Conservation (phyloP, 1,139 yeast species). For the Yamadazyma oceani region DNA sequence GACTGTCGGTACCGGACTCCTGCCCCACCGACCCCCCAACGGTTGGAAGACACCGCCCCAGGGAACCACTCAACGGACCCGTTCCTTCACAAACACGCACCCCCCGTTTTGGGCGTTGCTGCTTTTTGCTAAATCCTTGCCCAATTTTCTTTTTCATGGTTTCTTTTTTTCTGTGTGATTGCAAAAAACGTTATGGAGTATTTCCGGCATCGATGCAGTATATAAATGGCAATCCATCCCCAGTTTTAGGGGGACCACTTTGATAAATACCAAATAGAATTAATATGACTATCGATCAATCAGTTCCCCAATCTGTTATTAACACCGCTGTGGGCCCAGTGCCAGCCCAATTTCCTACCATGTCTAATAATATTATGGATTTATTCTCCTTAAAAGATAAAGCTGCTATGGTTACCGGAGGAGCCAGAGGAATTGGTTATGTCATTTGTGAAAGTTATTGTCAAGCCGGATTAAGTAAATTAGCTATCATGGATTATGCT, state of each 20-base stretch:
- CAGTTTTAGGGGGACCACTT: too few relatives aligned
- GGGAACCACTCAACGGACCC: too few relatives aligned
- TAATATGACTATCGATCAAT: conserved; percentile 21
- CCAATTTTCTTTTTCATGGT: not conserved
- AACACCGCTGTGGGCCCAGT: conserved; percentile 41
- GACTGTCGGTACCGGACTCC: too few relatives aligned
- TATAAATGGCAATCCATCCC: too few relatives aligned
- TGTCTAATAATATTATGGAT: conserved; percentile 34
- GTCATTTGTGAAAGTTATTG: conserved; percentile 47
- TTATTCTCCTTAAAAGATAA: conserved; percentile 38
- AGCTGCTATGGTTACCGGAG: conserved; percentile 45
- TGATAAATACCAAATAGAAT: not conserved
- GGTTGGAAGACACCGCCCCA: too few relatives aligned
- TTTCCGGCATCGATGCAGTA: too few relatives aligned
- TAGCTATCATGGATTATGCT: conserved; percentile 46
- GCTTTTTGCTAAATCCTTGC: not conserved
- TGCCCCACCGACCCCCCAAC: too few relatives aligned
- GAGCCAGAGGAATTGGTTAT: conserved; percentile 46
- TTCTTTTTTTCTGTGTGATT: too few relatives aligned
- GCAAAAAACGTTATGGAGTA: too few relatives aligned
- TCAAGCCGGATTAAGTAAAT: conserved; percentile 43
- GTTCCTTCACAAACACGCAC: not conserved
- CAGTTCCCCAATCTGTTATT: conserved; percentile 20
- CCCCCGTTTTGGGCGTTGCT: not conserved
- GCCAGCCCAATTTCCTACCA: conserved; percentile 38